Evolutionary conservation across 345 rosid genomes (phyloP), one percentile per base, ranked within the genome.

Genomic region (Lumnitzera littorea): DNA sequence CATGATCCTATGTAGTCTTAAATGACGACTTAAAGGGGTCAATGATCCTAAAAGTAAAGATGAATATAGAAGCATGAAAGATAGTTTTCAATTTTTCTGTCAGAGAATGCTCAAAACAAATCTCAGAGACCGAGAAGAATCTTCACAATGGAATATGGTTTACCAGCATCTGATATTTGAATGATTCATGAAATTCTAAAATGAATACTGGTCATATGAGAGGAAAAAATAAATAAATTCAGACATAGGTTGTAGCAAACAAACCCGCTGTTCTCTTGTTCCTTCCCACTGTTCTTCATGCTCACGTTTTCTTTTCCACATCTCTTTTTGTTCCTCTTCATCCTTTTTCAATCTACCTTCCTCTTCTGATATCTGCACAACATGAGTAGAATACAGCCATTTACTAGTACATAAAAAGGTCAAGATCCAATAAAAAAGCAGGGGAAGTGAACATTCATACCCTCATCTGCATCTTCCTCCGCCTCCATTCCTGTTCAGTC

Each of bases 271-370:
- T 72, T 94, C 97, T 80, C 97, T 86, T 4, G 95, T 91, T 74
- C 96, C 97, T 84, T 94, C 99, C 99, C 97, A 94, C 72, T 94
- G 97, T 74, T 86, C 99, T 72, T 90, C 99, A 46, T 94, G 97
- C 64, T 94, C 96, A 51, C 99, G 91, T 78, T 94, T 90, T 72
- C 88, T 88, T 78, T 94, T 94, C 97, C 97, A 83, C 76, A 78
- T 71, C 78, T 94, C 99, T 72, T 86, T 94, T 78, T 84, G 86
- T 71, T 94, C 99, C 75, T 81, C 97, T 75, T 94, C 97, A 70
- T 94, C 99, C 74, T 88, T 94, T 82, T 94, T 94, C 72, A 94
- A 64, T 73, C 99, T 83, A 53, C 99, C 99, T 72, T 94, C 99
- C 81, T 94, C 97, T 75, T 90, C 99, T 53, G 96, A 90, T 79